Evolutionary conservation across 257 asterid genomes (phyloP), one percentile per base, ranked within the genome.

Genomic region (Leonotis leonurus): DNA sequence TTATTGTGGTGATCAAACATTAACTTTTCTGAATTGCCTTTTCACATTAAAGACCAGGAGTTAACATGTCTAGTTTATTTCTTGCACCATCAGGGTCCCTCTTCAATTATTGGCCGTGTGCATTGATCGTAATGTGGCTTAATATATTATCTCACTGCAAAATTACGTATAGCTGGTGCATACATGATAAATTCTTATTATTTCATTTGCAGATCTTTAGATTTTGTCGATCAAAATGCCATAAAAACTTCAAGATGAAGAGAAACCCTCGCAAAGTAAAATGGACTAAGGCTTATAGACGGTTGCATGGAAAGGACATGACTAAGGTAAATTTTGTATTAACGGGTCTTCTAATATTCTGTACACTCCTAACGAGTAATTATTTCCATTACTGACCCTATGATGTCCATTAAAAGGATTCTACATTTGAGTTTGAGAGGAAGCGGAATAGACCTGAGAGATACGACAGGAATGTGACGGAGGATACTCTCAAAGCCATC

Each of bases 371-470:
- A 25, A 33, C n/a, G 43, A 9, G 33, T 16, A 4, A 30, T 60
- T 52, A 26, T 50, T 49, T 27, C 26, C 21, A 20, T 24, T 61
- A 6, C 18, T 49, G 16, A 45, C 13, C 59, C n/a, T n/a, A 16
- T 64, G 6, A 65, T 60, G 56, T 39, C 12, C 41, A 14, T 56
- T 24, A 11, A 62, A 57, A 92, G 99, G 99, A 93, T 72, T 60
- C 94, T n/a, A 93, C 97, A 27, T 89, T 93, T 62, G 96, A 91
- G 74, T 86, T 91, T 37, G 96, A 88, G 88, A 88, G 94, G 70
- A 91, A 88, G 71, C 65, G 95, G 21, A 88, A 91, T 48, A 81
- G 96, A 77, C 95, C 96, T 1, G 90, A 85, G 77, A 79, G 96
- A 72, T 85, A 88, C 20, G 96, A 90, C 73, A 80, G 95, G 75